Evolutionary conservation across 352 stramenopile species (phyloP), one percentile per base, ranked within the genome.

Genomic region (Halophytophthora batemanensis): DNA sequence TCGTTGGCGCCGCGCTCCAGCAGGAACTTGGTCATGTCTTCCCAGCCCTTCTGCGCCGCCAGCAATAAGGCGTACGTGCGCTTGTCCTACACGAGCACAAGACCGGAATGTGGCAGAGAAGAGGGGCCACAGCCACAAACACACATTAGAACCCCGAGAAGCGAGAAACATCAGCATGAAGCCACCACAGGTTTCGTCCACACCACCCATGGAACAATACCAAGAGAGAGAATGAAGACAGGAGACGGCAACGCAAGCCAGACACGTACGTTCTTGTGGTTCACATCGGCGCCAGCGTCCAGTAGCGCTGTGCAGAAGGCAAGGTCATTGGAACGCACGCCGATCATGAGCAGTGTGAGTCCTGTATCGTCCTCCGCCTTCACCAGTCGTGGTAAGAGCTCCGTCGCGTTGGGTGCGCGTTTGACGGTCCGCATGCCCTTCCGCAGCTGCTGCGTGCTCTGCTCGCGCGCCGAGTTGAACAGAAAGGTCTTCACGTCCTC

Each of bases 291-390:
- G 25, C 81, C 77, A 43, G 82, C 71, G 13, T 86, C 60, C 25
- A 93, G 43, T 37, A 95, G 51, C 48, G 90, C 71, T 19, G 57
- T 53, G 46, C 78, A 90, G 15, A 90, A 63, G 5, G 59, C 42
- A 3, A 78, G 53, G 38, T 87, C 59, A 19, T 87, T 82, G 39
- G 75, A 70, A 37, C 81, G 80, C 25, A 93, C 81, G 28, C 67
- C 71, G 53, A 88, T 78, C 84, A 95, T 95, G 38, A 95, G 57
- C 45, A 93, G 57, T 34, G 84, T 93, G 33, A 95, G 69, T 0
- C 84, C 84, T n/a, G 77, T 76, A 13, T 92, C 82, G 41, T 94
- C 84, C 50, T 93, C 82, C 14, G 66, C 77, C 13, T 52, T 53
- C 3, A 89, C 63, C 1, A 87, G 59, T 25, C 67, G 69, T 8